phyloP scores from a whole-genome alignment of 139 green algal species.

The Nannochloris sp. region DNA sequence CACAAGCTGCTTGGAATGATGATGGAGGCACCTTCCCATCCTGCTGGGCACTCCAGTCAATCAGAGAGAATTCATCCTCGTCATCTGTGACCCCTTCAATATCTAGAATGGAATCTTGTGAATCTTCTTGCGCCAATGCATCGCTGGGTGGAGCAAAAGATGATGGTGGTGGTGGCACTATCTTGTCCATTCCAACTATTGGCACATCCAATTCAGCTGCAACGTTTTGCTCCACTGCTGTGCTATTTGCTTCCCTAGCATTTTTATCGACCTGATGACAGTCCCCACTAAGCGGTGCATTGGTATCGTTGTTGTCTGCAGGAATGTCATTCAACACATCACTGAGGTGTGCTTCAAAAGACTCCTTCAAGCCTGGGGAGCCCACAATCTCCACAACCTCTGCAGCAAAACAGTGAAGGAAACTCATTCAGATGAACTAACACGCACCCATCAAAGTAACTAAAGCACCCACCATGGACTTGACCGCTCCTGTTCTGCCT shows the following conservation, averaged over 20 bases:
- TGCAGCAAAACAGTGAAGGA: too few species aligned
- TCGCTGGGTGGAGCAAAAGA: background rate
- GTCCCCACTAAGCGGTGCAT: background rate
- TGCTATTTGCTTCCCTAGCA: background rate
- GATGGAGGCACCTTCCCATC: too few species aligned
- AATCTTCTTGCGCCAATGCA: slow-evolving; percentile 1
- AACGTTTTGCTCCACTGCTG: background rate
- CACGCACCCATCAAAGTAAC: too few species aligned
- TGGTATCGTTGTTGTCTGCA: background rate
- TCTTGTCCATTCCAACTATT: background rate
- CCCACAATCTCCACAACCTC: too few species aligned
- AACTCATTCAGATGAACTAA: too few species aligned
- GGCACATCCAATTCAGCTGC: slow-evolving; percentile 3
- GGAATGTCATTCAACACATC: slow-evolving; percentile 2
- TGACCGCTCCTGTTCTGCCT: too few species aligned
- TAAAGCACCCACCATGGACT: too few species aligned
- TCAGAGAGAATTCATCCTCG: background rate
- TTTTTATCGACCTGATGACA: slow-evolving; percentile 2
- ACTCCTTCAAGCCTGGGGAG: slow-evolving; percentile 2
- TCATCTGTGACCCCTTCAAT: slow-evolving; percentile 1
- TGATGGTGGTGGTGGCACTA: slow-evolving; percentile 1
- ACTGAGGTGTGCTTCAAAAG: slow-evolving; percentile 3
- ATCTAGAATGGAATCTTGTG: slow-evolving; percentile 2
- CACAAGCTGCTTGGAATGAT: too few species aligned
- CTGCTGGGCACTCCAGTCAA: background rate